Conservation (phyloP, 352 stramenopile genomes). For the Pythium folliculosum region DNA sequence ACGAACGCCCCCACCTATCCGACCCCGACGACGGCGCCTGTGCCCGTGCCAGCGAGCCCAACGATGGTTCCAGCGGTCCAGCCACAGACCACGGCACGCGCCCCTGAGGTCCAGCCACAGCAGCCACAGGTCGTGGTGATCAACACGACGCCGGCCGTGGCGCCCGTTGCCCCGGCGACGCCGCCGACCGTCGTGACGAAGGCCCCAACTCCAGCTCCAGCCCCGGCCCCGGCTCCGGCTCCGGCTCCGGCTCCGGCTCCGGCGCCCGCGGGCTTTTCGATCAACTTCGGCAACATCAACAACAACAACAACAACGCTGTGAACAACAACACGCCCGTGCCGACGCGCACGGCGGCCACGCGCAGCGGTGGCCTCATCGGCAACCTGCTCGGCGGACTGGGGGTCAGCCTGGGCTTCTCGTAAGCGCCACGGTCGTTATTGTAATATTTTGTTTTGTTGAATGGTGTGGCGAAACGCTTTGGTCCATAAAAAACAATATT, state of each 20-base stretch:
- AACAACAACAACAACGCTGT: neutral
- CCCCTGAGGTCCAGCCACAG: neutral
- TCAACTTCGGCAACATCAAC: slow-evolving; percentile 1
- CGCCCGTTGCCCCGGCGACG: neutral
- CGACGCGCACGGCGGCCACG: neutral
- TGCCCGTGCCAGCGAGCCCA: neutral
- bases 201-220: no score
- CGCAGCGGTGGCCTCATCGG: slow-evolving; percentile 1
- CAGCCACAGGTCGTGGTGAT: neutral
- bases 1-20: neutral
- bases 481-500: no score
- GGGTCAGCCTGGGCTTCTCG: slow-evolving; percentile 4
- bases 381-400: slow-evolving; percentile 5
- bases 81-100: neutral
- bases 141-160: slow-evolving; percentile 1
- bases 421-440: neutral
- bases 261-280: neutral
- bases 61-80: neutral
- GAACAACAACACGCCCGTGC: slow-evolving; percentile 6
- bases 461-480: neutral
- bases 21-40: neutral
- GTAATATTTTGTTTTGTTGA: slow-evolving; percentile 14
- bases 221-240: no score
- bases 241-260: neutral
- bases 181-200: neutral